Evolutionary conservation across 345 rosid genomes (phyloP).

Genomic region (Gossypium rotundifolium): DNA sequence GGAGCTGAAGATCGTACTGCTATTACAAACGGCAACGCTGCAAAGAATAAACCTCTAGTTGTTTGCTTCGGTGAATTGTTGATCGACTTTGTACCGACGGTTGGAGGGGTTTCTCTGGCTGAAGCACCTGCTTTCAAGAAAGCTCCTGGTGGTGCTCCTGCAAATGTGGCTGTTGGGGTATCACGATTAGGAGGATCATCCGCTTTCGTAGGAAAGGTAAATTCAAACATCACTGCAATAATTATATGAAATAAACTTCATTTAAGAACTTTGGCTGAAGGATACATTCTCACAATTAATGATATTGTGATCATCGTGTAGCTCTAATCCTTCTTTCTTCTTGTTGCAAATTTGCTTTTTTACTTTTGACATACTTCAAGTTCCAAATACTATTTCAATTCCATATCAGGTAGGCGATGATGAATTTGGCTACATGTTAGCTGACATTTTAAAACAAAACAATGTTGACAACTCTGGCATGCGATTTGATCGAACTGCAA

Average conservation of each 20-base stretch:
- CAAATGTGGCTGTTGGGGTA: slow-evolving; percentile 91
- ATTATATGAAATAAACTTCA: background rate
- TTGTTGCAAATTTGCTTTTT: slow-evolving; percentile 3
- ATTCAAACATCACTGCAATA: background rate
- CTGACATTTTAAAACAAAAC: slow-evolving; percentile 62
- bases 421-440: slow-evolving; percentile 87
- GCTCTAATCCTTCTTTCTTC: background rate
- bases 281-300: background rate
- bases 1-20: slow-evolving; percentile 24
- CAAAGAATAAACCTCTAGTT: slow-evolving; percentile 32
- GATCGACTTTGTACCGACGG: slow-evolving; percentile 92
- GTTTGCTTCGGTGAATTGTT: slow-evolving; percentile 92
- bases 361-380: background rate
- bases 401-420: slow-evolving; percentile 61
- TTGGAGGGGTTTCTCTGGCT: slow-evolving; percentile 76
- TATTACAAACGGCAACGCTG: slow-evolving; percentile 8
- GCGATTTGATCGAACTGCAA: slow-evolving; percentile 67
- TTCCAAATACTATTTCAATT: background rate
- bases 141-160: slow-evolving; percentile 99
- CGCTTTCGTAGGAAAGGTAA: slow-evolving; percentile 92
- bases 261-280: too few relatives aligned
- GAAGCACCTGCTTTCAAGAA: slow-evolving; percentile 92
- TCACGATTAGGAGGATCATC: slow-evolving; percentile 87
- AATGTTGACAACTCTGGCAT: slow-evolving; percentile 73
- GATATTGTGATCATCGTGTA: background rate